These are phyloP conservation scores for Yamadazyma oceani DNA, from an alignment of 1,139 yeast genomes.

Conservation along the genomic window DNA sequence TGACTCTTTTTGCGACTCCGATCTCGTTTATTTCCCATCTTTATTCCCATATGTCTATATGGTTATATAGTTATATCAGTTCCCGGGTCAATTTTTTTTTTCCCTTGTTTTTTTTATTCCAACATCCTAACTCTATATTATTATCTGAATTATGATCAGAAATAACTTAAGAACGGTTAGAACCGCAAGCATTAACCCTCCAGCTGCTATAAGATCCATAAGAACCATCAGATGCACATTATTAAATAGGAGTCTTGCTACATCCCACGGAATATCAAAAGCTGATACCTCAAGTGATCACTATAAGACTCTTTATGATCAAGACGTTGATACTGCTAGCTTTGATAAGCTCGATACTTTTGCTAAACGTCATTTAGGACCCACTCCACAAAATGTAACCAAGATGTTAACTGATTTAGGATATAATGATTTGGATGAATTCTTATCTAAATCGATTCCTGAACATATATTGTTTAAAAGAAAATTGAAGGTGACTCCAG, in stretches of 20 bases:
- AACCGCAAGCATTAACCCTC: neutral
- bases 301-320: constrained; percentile 41
- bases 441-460: constrained; percentile 76
- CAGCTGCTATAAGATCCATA: neutral
- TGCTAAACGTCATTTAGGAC: constrained; percentile 89
- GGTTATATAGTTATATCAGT: too few relatives aligned
- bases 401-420: constrained; percentile 69
- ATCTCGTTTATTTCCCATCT: too few relatives aligned
- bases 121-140: too few relatives aligned
- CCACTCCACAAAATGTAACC: constrained; percentile 60
- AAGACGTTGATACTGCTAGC: constrained; percentile 27
- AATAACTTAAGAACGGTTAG: neutral
- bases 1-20: too few relatives aligned
- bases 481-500: constrained; percentile 61
- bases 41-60: too few relatives aligned
- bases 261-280: constrained; percentile 10
- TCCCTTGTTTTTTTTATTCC: too few relatives aligned
- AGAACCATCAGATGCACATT: neutral
- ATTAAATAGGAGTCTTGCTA: neutral
- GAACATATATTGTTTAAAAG: constrained; percentile 69
- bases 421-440: constrained; percentile 64
- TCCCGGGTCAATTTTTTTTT: too few relatives aligned
- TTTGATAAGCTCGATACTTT: constrained; percentile 69
- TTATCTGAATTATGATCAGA: constrained; percentile 3
- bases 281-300: constrained; percentile 51